Evolutionary conservation across 441 rosid species (phyloP).

Genomic region (Pelargonium exstipulatum): DNA sequence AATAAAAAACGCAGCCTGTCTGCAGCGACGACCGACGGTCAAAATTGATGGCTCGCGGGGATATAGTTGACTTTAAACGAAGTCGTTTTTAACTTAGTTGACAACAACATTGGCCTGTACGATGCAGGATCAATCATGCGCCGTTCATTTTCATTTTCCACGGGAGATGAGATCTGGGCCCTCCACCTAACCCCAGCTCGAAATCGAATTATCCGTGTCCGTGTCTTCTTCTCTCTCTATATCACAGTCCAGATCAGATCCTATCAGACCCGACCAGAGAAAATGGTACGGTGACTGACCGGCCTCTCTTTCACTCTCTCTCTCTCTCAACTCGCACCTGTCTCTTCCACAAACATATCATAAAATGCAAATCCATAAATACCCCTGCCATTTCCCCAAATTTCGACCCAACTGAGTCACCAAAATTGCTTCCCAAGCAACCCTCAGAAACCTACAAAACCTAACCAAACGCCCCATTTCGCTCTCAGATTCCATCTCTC

Average conservation of each 20-base stretch:
- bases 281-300: background rate
- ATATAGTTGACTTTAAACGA: background rate
- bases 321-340: background rate
- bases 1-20: too few relatives aligned
- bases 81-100: background rate
- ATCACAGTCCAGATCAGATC: background rate
- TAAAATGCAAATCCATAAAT: conserved; percentile 24
- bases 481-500: conserved; percentile 25
- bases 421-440: conserved; percentile 2
- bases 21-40: background rate
- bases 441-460: background rate
- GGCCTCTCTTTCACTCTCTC: background rate
- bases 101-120: background rate
- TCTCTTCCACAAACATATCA: conserved; percentile 15
- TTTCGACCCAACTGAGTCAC: background rate
- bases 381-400: conserved; percentile 19
- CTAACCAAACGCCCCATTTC: background rate
- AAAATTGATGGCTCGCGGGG: background rate
- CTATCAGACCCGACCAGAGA: background rate
- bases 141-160: background rate
- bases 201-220: too few relatives aligned
- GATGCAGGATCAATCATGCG: background rate
- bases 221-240: background rate
- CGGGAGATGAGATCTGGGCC: background rate
- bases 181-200: conserved; percentile 5